Percentiles rank a stretch among this genome's conserved stretches.
phyloP scores from a whole-genome alignment of 805 yeast genomes.

The Starmerella bombicola region DNA sequence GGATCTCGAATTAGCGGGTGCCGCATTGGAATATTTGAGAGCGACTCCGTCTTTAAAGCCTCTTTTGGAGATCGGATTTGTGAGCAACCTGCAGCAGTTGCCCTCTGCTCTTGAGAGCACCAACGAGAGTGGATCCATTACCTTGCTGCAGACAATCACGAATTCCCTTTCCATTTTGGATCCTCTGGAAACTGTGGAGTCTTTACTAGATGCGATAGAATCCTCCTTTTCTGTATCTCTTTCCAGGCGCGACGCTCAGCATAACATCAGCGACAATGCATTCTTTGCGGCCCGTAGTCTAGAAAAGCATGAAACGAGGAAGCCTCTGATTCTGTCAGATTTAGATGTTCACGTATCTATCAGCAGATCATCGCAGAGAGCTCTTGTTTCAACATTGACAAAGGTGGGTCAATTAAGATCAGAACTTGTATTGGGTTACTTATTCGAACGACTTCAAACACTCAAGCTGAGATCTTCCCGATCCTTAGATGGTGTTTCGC shows the following conservation, averaged over 20 bases:
- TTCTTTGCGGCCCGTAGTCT: not conserved
- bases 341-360: slow-evolving; percentile 6
- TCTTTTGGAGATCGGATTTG: not conserved
- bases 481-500: slow-evolving; percentile 8
- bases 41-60: not conserved
- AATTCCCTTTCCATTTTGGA: not conserved
- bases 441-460: slow-evolving; percentile 6
- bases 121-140: slow-evolving; percentile 4
- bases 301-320: not conserved
- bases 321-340: not conserved
- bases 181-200: slow-evolving; percentile 2
- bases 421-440: not conserved
- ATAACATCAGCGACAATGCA: not conserved
- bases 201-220: slow-evolving; percentile 10
- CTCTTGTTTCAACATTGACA: slow-evolving; percentile 4
- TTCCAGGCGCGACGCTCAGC: not conserved
- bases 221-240: slow-evolving; percentile 6
- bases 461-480: slow-evolving; percentile 1
- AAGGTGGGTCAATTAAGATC: slow-evolving; percentile 6
- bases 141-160: slow-evolving; percentile 8
- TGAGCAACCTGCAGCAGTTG: slow-evolving; percentile 7
- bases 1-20: not conserved
- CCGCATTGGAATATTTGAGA: slow-evolving; percentile 4
- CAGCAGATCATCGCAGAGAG: slow-evolving; percentile 4
- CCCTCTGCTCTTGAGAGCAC: slow-evolving; percentile 9